These are phyloP conservation scores for sorghum (Sorghum bicolor) DNA, from an alignment of 176 grass and related monocot species.

Conservation along the genomic window Sorghum_bicolor_NCBIv3 NC_012870.2:9413501-9414000, in stretches of 20 bases:
- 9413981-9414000: constrained; percentile 18
- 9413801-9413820: background rate
- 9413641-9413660: background rate
- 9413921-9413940: background rate
- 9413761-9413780: background rate
- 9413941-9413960: constrained; percentile 24
- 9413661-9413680: background rate
- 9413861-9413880: background rate
- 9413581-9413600: constrained; percentile 1
- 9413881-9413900: background rate
- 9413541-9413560: too few species aligned
- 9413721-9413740: background rate
- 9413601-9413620: constrained; percentile 1
- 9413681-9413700: background rate
- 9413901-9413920: background rate
- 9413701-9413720: background rate
- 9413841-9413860: constrained; percentile 4
- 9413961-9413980: constrained; percentile 12
- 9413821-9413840: constrained; percentile 3
- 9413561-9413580: background rate
- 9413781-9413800: too few species aligned
- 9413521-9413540: background rate
- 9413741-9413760: background rate
- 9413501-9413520: background rate
- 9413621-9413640: background rate